Percentiles rank a stretch among this genome's conserved stretches.
These are phyloP conservation scores for Malus hybrid DNA, from an alignment of 331 rosid genomes.

Conservation along the genomic window DNA sequence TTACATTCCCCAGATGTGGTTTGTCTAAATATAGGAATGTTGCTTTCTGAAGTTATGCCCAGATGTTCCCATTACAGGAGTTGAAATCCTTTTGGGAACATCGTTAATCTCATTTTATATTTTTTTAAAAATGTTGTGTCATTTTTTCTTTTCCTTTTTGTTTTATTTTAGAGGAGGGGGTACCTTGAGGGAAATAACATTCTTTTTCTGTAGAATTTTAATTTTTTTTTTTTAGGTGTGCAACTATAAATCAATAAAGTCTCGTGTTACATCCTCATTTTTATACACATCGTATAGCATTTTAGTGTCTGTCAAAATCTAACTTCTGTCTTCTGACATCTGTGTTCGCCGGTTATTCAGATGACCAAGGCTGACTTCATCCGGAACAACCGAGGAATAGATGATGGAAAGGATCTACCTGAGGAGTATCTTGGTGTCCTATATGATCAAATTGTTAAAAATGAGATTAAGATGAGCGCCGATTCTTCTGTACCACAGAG, in stretches of 20 bases:
- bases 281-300: background rate
- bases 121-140: background rate
- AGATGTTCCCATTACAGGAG: background rate
- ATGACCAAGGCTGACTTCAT: conserved; percentile 96
- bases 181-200: background rate
- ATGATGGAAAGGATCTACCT: conserved; percentile 93
- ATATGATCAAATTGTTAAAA: conserved; percentile 84
- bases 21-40: background rate
- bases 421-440: conserved; percentile 89
- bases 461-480: conserved; percentile 93
- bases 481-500: conserved; percentile 85
- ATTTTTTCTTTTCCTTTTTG: too few species aligned
- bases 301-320: background rate
- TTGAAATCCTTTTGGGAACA: background rate
- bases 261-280: background rate
- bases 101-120: background rate
- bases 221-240: background rate
- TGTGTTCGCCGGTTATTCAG: conserved; percentile 44
- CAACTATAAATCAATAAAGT: background rate
- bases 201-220: background rate
- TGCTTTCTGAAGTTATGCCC: background rate
- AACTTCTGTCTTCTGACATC: conserved; percentile 18
- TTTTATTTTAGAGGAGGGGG: background rate
- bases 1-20: background rate
- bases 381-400: conserved; percentile 96